Percentiles rank a stretch among this genome's conserved stretches.
Evolutionary conservation across 129 eudicot genomes (phyloP).

Genomic region (Helianthus annuus): HanXRQr2.0-SUNRISE NC_035442.2:103320085-103320584

Average conservation of each 20-base stretch:
- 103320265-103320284: slow-evolving; percentile 14
- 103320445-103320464: slow-evolving; percentile 66
- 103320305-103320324: slow-evolving; percentile 21
- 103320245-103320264: slow-evolving; percentile 30
- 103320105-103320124: too few species aligned
- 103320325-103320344: not conserved
- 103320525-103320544: slow-evolving; percentile 75
- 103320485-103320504: not conserved
- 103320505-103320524: not conserved
- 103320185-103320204: slow-evolving; percentile 1
- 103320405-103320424: slow-evolving; percentile 74
- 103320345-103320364: not conserved
- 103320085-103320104: too few species aligned
- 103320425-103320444: slow-evolving; percentile 86
- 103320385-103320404: slow-evolving; percentile 56
- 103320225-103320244: slow-evolving; percentile 24
- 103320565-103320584: slow-evolving; percentile 75
- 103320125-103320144: too few species aligned
- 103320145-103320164: too few species aligned
- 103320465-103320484: not conserved
- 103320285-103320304: slow-evolving; percentile 21
- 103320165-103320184: not conserved
- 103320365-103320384: slow-evolving; percentile 26
- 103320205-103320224: slow-evolving; percentile 20
- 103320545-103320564: slow-evolving; percentile 83